Evolutionary conservation across 2,329 filamentous ascomycete genomes (phyloP), one percentile per base, ranked within the genome.

Genomic region (Clarireedia hainanense): DNA sequence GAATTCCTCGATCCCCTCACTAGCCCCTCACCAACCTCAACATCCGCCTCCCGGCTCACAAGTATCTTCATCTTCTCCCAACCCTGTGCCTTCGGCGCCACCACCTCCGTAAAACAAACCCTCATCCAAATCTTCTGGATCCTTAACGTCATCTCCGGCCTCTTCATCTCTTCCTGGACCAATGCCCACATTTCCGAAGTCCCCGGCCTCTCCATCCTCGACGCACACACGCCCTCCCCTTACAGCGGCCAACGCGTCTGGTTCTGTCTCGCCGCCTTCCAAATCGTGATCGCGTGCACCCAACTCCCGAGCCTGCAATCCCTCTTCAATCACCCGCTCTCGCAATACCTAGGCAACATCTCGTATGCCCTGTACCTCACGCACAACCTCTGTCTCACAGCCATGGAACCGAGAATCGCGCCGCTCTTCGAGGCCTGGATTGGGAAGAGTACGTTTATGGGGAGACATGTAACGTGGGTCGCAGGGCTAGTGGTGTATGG

Each of bases 311-410:
- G 55, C 55, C 58, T 75, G 55, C 74, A 74, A 58, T 62, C 62
- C 3, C 72, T 76, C 27, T 78, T 81, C 63, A 76, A 75, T 53
- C 72, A 71, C 2, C 65, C 70, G 0, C 59, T 78, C 12, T 75
- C 77, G 12, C 79, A 80, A 60, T 84, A 83, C 64, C 74, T 80
- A 20, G 80, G 76, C 12, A 73, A 74, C 26, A 77, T 83, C 58
- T 80, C 77, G 55, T 84, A 78, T 59, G 76, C 80, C 3, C 71
- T 84, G 3, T 83, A 84, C 61, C 71, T 84, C 6, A 74, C 78
- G n/a, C 80, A 83, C 61, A 80, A 80, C 0, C 74, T 74, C 4
- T 71, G 77, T 12, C 65, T 80, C 7, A 73, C 70, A 3, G 58
- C 55, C 5, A 40, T 67, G 17, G 63, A 66, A 42, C 63, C 64